Conservation (phyloP, 2,329 filamentous ascomycete species). For the Trichoderma endophyticum region DNA sequence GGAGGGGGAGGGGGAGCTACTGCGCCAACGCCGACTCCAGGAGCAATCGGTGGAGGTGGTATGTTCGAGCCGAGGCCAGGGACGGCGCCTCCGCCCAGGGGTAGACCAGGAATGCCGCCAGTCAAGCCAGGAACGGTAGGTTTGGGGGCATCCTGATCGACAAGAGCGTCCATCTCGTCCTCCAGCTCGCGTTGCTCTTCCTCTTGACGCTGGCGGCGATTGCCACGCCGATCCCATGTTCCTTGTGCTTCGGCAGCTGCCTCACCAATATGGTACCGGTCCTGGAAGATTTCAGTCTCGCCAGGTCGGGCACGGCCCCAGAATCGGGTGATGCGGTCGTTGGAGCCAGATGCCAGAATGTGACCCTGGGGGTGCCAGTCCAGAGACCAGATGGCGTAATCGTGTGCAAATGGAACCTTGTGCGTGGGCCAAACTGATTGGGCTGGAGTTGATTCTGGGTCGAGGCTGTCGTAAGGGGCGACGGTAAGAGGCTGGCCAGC, state of each 20-base stretch:
- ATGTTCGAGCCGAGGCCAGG: conserved; percentile 44
- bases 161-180: conserved; percentile 87
- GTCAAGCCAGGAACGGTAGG: conserved; percentile 40
- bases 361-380: conserved; percentile 98
- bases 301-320: conserved; percentile 91
- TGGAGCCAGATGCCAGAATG: conserved; percentile 90
- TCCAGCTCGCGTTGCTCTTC: conserved; percentile 92
- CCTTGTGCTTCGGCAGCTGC: conserved; percentile 89
- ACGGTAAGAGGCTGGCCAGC: conserved; percentile 66
- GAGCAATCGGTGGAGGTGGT: conserved; percentile 45
- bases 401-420: conserved; percentile 80
- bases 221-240: conserved; percentile 83
- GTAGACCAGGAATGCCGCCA: conserved; percentile 50
- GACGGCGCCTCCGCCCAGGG: conserved; percentile 38
- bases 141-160: conserved; percentile 77
- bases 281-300: conserved; percentile 78
- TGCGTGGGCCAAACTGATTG: conserved; percentile 94
- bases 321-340: conserved; percentile 94
- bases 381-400: conserved; percentile 94
- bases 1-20: conserved; percentile 42
- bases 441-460: conserved; percentile 73
- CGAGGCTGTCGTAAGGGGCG: conserved; percentile 80
- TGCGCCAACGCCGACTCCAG: conserved; percentile 46
- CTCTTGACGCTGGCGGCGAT: conserved; percentile 75
- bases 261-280: conserved; percentile 94